Evolutionary conservation across 139 green algal genomes (phyloP).

Genomic region (Desmodesmus armatus): DNA sequence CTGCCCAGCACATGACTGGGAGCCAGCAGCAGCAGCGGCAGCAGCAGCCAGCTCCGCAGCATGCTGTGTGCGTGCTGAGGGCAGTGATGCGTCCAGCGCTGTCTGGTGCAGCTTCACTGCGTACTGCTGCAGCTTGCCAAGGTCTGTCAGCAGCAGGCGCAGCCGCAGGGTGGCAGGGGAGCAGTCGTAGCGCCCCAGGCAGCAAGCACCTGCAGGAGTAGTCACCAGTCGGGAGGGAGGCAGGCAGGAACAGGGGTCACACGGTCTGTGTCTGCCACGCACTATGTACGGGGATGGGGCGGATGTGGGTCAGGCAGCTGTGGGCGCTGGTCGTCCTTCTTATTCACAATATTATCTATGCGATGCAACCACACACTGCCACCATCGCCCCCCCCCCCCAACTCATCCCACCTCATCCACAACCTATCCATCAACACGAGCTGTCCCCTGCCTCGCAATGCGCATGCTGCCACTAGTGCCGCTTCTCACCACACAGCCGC

Average conservation of each 20-base stretch:
- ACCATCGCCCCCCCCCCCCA: too few species aligned
- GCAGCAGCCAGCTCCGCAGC: background rate
- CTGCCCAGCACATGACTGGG: background rate
- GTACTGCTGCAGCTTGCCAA: background rate
- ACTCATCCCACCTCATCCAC: too few species aligned
- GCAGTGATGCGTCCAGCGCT: background rate
- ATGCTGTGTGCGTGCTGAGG: background rate
- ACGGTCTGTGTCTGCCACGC: background rate
- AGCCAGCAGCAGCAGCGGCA: background rate
- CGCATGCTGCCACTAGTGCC: too few species aligned
- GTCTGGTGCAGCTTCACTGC: background rate
- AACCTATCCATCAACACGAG: too few species aligned
- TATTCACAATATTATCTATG: slow-evolving; percentile 3
- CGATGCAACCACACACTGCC: too few species aligned
- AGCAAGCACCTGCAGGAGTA: background rate
- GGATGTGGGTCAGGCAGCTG: too few species aligned
- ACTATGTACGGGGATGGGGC: background rate
- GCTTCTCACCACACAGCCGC: too few species aligned
- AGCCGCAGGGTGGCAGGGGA: background rate
- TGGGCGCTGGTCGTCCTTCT: background rate
- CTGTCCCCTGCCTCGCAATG: too few species aligned
- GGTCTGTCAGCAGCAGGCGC: slow-evolving; percentile 6
- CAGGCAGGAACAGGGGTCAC: background rate
- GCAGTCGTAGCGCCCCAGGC: background rate
- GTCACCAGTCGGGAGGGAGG: background rate